phyloP scores from a whole-genome alignment of 768 basidiomycete species.

The Rhodotorula diobovata region DNA sequence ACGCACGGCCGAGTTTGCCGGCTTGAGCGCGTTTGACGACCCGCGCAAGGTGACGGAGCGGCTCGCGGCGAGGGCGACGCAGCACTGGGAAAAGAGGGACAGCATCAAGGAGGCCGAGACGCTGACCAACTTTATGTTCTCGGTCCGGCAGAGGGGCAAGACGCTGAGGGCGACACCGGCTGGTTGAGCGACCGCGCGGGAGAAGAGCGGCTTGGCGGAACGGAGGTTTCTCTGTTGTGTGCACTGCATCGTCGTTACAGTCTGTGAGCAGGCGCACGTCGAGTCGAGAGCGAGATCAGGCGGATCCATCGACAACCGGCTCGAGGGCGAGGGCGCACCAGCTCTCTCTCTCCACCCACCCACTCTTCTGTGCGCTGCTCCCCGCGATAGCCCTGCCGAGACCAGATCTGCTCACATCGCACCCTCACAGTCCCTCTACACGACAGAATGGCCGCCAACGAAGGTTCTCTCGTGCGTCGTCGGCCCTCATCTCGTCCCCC shows the following conservation, averaged over 20 bases:
- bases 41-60: conserved; percentile 19
- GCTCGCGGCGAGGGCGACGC: conserved; percentile 26
- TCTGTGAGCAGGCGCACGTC: too few species aligned
- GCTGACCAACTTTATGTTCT: conserved; percentile 37
- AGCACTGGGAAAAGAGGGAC: conserved; percentile 38
- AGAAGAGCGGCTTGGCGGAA: neutral
- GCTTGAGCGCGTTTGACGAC: conserved; percentile 27
- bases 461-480: conserved; percentile 21
- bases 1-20: conserved; percentile 31
- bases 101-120: conserved; percentile 39
- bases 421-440: neutral
- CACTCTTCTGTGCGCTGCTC: neutral
- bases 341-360: neutral
- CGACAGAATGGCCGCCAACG: conserved; percentile 12
- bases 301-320: too few species aligned
- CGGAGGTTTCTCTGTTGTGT: neutral
- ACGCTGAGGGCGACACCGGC: conserved; percentile 5
- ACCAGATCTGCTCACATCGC: neutral
- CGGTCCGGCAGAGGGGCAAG: neutral
- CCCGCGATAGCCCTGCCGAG: too few species aligned
- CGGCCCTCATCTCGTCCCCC: too few species aligned
- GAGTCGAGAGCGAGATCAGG: too few species aligned
- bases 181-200: neutral
- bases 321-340: too few species aligned
- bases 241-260: too few species aligned